Evolutionary conservation across 768 basidiomycete genomes (phyloP).

Genomic region (Podaxis rugospora): DNA sequence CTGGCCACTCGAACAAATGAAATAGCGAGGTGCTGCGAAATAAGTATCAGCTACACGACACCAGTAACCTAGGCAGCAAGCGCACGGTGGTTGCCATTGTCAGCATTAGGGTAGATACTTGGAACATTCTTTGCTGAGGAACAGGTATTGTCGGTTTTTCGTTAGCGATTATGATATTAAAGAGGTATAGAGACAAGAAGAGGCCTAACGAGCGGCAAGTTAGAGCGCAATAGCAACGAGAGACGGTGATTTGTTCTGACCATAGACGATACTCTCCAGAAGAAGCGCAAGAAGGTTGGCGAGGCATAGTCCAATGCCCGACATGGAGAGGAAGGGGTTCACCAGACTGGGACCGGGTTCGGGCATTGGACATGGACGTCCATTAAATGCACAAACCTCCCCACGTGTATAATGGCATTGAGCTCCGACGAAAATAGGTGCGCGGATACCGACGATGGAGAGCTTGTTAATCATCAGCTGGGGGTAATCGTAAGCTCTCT

Average conservation of each 20-base stretch:
- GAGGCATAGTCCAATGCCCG: background rate
- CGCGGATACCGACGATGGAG: background rate
- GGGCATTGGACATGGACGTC: background rate
- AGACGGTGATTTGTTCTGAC: background rate
- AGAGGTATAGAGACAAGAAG: background rate
- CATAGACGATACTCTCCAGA: slow-evolving; percentile 1
- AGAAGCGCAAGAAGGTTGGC: background rate
- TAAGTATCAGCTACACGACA: background rate
- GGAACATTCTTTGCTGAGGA: background rate
- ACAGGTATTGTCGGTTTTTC: background rate
- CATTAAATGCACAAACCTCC: background rate
- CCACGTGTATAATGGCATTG: background rate
- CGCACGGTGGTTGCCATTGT: background rate
- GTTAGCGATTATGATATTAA: background rate
- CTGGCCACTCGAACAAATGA: background rate
- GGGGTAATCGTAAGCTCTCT: background rate
- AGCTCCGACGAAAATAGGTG: background rate
- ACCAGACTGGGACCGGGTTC: too few species aligned
- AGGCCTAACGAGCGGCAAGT: background rate
- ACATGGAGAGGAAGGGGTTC: background rate
- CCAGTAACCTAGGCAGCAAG: background rate
- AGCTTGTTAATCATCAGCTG: background rate
- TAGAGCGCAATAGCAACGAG: background rate
- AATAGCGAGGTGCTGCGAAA: background rate
- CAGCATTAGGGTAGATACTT: background rate